Percentiles rank a stretch among this genome's conserved stretches.
These are phyloP conservation scores for Pisolithus albus DNA, from an alignment of 768 basidiomycete species.

Conservation along the genomic window DNA sequence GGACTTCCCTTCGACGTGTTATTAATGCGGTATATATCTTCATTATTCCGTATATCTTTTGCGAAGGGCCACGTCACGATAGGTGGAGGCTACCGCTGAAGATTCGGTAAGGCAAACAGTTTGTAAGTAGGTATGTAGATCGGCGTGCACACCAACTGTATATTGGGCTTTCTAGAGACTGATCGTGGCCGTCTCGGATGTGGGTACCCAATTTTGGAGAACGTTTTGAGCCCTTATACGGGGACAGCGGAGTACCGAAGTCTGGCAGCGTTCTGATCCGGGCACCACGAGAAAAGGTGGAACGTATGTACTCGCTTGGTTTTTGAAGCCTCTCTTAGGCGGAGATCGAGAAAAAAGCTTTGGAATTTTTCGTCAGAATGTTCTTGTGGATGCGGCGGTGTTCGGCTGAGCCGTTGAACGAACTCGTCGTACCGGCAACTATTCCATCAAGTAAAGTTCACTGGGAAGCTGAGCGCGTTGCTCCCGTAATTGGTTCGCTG, in stretches of 20 bases:
- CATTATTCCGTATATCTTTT: neutral
- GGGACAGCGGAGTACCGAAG: no score
- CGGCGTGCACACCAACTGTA: neutral
- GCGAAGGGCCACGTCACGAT: neutral
- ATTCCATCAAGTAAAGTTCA: neutral
- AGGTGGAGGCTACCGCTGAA: no score
- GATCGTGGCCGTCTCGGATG: neutral
- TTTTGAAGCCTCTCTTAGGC: no score
- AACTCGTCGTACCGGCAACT: neutral
- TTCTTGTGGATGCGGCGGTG: slow-evolving; percentile 4
- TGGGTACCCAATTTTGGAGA: neutral
- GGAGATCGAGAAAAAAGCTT: no score
- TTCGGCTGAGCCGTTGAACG: neutral
- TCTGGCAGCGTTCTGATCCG: no score
- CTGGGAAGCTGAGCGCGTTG: neutral
- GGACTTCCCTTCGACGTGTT: neutral
- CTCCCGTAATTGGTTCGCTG: neutral
- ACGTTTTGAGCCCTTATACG: no score
- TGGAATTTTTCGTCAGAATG: slow-evolving; percentile 1
- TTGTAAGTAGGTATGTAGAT: neutral
- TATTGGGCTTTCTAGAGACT: no score
- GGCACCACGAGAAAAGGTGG: no score
- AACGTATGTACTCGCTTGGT: no score
- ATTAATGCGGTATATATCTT: neutral
- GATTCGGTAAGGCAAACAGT: neutral